Conservation (phyloP, 805 yeast species). For the Brettanomyces custersianus region DNA sequence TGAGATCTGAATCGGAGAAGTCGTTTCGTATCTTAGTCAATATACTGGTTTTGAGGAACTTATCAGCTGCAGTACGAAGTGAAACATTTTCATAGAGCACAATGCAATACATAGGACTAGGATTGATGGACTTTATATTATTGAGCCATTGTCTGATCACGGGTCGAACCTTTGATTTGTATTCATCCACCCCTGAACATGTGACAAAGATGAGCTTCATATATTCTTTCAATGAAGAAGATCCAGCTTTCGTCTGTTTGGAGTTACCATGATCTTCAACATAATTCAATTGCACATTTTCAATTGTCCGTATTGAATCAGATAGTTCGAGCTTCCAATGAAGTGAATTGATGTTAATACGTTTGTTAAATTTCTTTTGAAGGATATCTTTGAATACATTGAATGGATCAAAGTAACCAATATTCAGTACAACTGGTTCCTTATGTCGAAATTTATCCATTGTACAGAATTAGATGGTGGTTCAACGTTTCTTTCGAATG, state of each 20-base stretch:
- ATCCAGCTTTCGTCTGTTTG: conserved; percentile 4
- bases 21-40: conserved; percentile 24
- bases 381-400: conserved; percentile 38
- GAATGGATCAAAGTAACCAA: conserved; percentile 75
- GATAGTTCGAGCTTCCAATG: conserved; percentile 53
- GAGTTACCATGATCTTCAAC: conserved; percentile 46
- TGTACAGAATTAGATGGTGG: no score
- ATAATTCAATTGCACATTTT: conserved; percentile 43
- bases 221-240: conserved; percentile 22
- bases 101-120: conserved; percentile 48
- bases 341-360: conserved; percentile 51
- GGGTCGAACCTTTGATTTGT: conserved; percentile 74
- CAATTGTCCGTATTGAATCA: conserved; percentile 56
- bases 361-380: conserved; percentile 31
- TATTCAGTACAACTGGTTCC: no score
- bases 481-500: no score
- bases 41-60: conserved; percentile 21
- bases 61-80: conserved; percentile 16
- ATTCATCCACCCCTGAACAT: conserved; percentile 60
- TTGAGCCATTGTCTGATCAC: conserved; percentile 74
- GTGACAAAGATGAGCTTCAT: conserved; percentile 61
- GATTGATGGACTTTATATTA: conserved; percentile 31
- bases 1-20: conserved; percentile 18
- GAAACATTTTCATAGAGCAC: conserved; percentile 34
- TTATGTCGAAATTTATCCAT: no score